phyloP scores from a whole-genome alignment of 805 yeast species.

The Saccharomycopsis amapae region DNA sequence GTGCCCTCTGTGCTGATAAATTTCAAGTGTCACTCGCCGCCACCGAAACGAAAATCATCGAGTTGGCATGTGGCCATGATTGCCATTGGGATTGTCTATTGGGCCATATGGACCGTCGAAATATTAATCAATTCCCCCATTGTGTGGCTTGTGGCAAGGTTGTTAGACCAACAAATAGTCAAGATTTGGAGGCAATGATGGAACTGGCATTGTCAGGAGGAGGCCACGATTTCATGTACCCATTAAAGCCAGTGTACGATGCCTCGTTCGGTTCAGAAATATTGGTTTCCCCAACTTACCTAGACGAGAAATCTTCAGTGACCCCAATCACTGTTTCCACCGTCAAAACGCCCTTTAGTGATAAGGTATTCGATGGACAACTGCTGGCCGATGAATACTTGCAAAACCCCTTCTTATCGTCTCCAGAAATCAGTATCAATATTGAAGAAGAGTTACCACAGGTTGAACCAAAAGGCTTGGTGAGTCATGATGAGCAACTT shows the following conservation, averaged over 20 bases:
- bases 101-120: constrained; percentile 8
- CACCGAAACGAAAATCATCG: no score
- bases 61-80: constrained; percentile 15
- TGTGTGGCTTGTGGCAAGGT: constrained; percentile 13
- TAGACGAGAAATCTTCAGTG: not conserved
- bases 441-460: not conserved
- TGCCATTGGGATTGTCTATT: constrained; percentile 19
- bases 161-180: constrained; percentile 11
- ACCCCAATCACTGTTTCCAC: not conserved
- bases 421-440: no score
- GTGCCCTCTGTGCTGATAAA: no score
- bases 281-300: not conserved
- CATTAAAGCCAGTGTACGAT: not conserved
- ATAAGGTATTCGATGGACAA: no score
- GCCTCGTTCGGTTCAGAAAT: no score
- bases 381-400: no score
- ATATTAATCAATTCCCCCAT: constrained; percentile 8
- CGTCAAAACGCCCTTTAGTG: not conserved
- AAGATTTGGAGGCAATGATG: constrained; percentile 10
- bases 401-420: no score
- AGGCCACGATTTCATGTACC: not conserved
- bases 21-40: no score
- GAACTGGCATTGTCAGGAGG: constrained; percentile 5
- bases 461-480: constrained; percentile 10
- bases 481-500: constrained; percentile 11